Conservation (phyloP, 176 grass and related monocot genomes). For the Oryza coarctata region DNA sequence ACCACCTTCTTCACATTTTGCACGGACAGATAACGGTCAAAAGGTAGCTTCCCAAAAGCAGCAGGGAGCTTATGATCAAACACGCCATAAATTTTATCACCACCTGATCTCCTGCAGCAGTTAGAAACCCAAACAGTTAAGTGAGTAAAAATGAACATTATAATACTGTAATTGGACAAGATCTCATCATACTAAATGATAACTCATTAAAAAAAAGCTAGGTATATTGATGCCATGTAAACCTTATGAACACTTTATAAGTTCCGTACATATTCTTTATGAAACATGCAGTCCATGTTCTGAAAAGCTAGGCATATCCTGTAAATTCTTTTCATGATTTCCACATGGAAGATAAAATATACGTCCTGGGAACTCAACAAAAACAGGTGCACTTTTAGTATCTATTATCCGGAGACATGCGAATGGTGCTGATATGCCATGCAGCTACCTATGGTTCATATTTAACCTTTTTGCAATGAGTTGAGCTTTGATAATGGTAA, state of each 20-base stretch:
- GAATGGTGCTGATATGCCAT: not conserved
- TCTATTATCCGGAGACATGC: not conserved
- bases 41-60: constrained; percentile 61
- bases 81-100: constrained; percentile 63
- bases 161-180: not conserved
- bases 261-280: not conserved
- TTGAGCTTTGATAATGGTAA: not conserved
- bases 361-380: not conserved
- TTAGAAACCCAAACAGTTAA: constrained; percentile 25
- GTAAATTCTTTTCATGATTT: not conserved
- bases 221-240: not conserved
- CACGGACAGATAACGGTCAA: constrained; percentile 56
- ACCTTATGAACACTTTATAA: not conserved
- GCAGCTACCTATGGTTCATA: not conserved
- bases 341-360: not conserved
- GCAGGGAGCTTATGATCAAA: constrained; percentile 65
- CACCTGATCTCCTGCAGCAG: constrained; percentile 57
- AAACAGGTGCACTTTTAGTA: not conserved
- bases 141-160: not conserved
- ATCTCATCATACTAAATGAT: not conserved
- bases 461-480: not conserved
- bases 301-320: not conserved
- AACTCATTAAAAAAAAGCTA: not conserved
- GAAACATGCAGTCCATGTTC: not conserved
- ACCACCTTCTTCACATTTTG: constrained; percentile 74